Base-by-base conservation (phyloP, 2,329 filamentous ascomycete genomes). In the Fusarium ramigenum region DNA sequence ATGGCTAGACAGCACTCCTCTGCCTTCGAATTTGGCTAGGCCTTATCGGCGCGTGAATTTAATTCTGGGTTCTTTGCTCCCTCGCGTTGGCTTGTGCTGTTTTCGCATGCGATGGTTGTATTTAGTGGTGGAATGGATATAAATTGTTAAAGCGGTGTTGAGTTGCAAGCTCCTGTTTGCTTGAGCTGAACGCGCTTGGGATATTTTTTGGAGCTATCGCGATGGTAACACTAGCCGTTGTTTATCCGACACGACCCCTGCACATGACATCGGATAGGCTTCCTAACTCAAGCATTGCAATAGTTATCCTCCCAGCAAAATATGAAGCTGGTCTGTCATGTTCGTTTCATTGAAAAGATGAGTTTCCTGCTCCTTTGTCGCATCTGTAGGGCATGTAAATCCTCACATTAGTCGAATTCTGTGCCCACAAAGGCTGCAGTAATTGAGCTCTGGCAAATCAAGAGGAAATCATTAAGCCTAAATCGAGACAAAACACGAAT, bases 141-240 rank as follows among this genome's bases (percentile, higher is more conserved):
- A 44, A 61, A 54, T 63, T 69, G 52, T 74, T 72, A 60, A 63
- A 73, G 47, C 37, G 49, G 54, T 66, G 67, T 60, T 63, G 53
- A 54, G 57, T 69, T 71, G 61, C 58, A 67, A 68, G 65, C 63
- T 76, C 50, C 61, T 65, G 53, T 73, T 63, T 68, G 68, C 50
- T 70, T 32, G 43, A 61, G 44, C 46, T 69, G 59, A 63, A 78
- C 77, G 77, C 77, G 77, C 65, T 66, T 72, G 58, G 73, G 65
- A 73, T 73, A 76, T 77, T 78, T 76, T 78, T 76, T 73, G 75
- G 77, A 78, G 74, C 77, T 78, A 78, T 78, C 77, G 72, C 73
- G 75, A 74, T 63, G 67, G 72, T 63, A 70, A 73, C 65, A 49
- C 42, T 25, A 57, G 65, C 77, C 74, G 56, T 11, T 32, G 72